Evolutionary conservation across 768 basidiomycete genomes (phyloP).

Genomic region (Agaricus blazei): DNA sequence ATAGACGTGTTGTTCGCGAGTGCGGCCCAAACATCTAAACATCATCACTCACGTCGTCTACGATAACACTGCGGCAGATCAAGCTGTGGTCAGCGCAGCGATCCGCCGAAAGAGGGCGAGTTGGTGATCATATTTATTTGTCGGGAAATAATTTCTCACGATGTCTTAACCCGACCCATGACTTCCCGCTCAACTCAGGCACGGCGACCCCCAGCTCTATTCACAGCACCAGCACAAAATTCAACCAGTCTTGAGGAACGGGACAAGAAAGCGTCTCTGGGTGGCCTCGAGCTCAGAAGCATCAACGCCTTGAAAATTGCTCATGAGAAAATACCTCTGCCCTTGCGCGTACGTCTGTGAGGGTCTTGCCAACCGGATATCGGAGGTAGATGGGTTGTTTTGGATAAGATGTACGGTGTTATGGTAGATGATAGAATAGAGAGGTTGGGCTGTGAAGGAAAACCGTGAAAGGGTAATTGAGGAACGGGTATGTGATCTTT

Average conservation of each 20-base stretch:
- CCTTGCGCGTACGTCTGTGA: constrained; percentile 84
- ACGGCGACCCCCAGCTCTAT: constrained; percentile 3
- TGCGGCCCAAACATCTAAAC: no score
- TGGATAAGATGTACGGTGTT: constrained; percentile 79
- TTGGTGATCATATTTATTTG: background rate
- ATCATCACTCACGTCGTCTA: no score
- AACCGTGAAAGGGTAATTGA: constrained; percentile 88
- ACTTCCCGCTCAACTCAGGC: background rate
- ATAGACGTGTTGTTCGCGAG: no score
- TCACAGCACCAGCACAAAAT: background rate
- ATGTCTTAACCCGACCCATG: background rate
- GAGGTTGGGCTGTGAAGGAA: constrained; percentile 83
- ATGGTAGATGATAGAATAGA: constrained; percentile 86
- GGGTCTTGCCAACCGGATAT: constrained; percentile 61
- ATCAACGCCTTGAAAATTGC: constrained; percentile 58
- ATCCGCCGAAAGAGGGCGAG: no score
- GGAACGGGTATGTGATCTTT: constrained; percentile 63
- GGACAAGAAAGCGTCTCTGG: constrained; percentile 78
- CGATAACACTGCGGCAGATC: no score
- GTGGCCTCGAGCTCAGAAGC: constrained; percentile 62
- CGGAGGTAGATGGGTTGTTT: constrained; percentile 67
- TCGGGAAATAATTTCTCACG: background rate
- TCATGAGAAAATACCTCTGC: constrained; percentile 57
- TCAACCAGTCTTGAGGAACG: constrained; percentile 81
- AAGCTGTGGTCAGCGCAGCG: no score